Percentiles rank a stretch among this genome's conserved stretches.
These are phyloP conservation scores for Gossypium davidsonii DNA, from an alignment of 441 rosid species.

Conservation along the genomic window DNA sequence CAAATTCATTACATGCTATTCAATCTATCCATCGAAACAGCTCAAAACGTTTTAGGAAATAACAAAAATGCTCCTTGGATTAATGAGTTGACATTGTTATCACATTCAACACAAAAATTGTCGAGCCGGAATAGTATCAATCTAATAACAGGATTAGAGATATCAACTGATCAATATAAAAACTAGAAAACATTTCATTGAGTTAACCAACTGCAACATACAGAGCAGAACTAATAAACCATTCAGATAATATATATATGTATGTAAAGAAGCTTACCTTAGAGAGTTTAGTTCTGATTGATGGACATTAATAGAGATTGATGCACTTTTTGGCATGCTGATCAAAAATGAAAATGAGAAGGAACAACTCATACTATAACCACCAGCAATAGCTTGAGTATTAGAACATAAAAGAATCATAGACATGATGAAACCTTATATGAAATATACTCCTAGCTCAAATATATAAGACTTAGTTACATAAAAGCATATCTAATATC, in stretches of 20 bases:
- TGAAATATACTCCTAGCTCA: neutral
- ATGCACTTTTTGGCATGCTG: no score
- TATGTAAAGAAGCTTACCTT: neutral
- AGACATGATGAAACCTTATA: neutral
- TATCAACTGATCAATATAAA: neutral
- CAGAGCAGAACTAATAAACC: neutral
- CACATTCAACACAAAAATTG: neutral
- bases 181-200: neutral
- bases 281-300: neutral
- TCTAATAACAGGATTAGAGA: neutral
- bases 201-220: neutral
- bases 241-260: neutral
- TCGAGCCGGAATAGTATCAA: neutral
- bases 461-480: neutral
- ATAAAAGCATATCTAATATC: neutral
- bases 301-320: neutral
- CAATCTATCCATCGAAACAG: neutral
- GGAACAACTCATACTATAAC: neutral
- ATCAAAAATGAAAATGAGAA: neutral
- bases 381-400: neutral
- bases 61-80: neutral
- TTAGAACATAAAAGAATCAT: neutral
- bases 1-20: neutral
- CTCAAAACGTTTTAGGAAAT: neutral
- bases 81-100: neutral